phyloP scores from a whole-genome alignment of 208 protist genomes.

The Acanthamoeba royreba region DNA sequence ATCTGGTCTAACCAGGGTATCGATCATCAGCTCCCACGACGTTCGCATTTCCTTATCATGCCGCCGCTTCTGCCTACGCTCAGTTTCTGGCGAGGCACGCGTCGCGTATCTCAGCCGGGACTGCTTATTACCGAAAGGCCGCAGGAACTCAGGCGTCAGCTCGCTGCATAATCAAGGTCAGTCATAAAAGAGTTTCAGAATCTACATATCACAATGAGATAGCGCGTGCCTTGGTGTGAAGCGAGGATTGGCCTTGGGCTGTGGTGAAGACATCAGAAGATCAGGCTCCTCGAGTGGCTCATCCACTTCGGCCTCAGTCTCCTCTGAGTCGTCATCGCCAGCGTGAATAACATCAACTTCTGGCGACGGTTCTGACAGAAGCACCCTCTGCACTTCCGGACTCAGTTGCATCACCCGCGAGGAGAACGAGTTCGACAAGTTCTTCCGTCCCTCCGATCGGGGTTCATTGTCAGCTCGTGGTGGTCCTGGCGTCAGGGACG shows the following conservation, averaged over 20 bases:
- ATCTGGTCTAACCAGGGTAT: background rate
- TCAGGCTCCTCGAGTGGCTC: background rate
- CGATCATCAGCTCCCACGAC: conserved; percentile 3
- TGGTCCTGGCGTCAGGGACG: too few relatives aligned
- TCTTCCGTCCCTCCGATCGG: background rate
- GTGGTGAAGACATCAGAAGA: background rate
- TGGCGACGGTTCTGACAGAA: background rate
- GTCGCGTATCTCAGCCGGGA: background rate
- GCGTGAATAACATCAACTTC: background rate
- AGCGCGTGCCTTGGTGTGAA: background rate
- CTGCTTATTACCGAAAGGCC: background rate
- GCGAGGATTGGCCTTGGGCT: background rate
- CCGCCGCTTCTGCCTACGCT: background rate
- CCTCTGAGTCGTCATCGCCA: background rate
- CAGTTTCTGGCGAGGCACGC: background rate
- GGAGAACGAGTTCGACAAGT: background rate
- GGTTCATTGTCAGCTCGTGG: background rate
- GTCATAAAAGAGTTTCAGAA: background rate
- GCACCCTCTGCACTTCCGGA: background rate
- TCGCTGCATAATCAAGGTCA: background rate
- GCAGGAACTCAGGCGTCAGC: background rate
- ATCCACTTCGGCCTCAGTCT: background rate
- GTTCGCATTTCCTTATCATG: conserved; percentile 7
- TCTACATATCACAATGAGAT: too few relatives aligned
- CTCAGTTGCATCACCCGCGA: background rate